Evolutionary conservation across 306 rosid species (phyloP).

Genomic region (Quercus robur): DNA sequence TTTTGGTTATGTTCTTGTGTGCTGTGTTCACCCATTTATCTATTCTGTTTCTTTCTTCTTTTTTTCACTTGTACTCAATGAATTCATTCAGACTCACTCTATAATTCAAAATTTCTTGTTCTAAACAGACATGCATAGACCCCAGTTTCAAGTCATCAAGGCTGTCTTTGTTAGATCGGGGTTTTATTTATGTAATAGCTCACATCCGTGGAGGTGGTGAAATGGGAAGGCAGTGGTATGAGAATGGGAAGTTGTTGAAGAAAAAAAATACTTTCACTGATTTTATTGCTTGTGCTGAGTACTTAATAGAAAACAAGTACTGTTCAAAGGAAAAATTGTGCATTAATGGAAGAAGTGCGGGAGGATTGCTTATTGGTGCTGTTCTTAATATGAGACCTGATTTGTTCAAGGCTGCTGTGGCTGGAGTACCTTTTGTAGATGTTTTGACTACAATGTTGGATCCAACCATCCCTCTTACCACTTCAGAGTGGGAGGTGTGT

Average conservation of each 20-base stretch:
- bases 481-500: conserved; percentile 95
- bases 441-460: conserved; percentile 96
- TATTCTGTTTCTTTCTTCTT: conserved; percentile 6
- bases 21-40: conserved; percentile 15
- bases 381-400: conserved; percentile 97
- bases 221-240: conserved; percentile 99
- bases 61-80: conserved; percentile 4
- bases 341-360: conserved; percentile 93
- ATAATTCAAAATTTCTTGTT: conserved; percentile 19
- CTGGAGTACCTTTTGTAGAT: conserved; percentile 97
- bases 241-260: conserved; percentile 83
- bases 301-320: conserved; percentile 70
- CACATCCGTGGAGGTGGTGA: conserved; percentile 98
- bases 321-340: conserved; percentile 71
- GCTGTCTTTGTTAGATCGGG: conserved; percentile 85
- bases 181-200: conserved; percentile 84
- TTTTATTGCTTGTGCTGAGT: conserved; percentile 86
- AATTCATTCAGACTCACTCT: conserved; percentile 1
- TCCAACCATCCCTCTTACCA: conserved; percentile 94
- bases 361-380: conserved; percentile 92
- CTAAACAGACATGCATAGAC: conserved; percentile 63
- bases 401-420: conserved; percentile 88
- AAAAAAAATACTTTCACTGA: conserved; percentile 90
- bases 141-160: conserved; percentile 76
- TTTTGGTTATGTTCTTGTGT: conserved; percentile 1